These are phyloP conservation scores for Cladorrhinum samala DNA, from an alignment of 495 filamentous ascomycete species.

Conservation along the genomic window DNA sequence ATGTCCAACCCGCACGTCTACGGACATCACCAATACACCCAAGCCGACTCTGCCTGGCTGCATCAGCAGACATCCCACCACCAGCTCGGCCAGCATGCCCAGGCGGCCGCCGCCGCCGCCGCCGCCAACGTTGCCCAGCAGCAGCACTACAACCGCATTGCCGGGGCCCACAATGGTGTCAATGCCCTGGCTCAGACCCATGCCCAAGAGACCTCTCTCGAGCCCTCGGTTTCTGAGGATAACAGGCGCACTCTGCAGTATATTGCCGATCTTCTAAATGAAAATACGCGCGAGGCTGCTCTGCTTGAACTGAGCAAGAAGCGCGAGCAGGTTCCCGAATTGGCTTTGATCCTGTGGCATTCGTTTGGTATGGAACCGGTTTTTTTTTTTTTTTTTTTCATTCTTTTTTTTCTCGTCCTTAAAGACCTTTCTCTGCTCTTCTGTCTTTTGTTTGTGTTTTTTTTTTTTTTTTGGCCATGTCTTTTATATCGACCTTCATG, in stretches of 20 bases:
- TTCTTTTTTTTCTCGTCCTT: no score
- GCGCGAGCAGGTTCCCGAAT: conserved; percentile 92
- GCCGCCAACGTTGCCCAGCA: conserved; percentile 66
- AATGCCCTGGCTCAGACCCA: conserved; percentile 47
- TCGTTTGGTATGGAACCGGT: conserved; percentile 71
- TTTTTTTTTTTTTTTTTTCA: neutral
- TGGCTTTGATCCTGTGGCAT: conserved; percentile 96
- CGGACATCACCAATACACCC: conserved; percentile 69
- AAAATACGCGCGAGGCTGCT: conserved; percentile 78
- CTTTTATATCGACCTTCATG: neutral
- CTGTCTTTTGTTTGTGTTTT: no score
- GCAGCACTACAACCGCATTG: conserved; percentile 67
- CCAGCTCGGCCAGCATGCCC: conserved; percentile 58
- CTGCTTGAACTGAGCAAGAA: conserved; percentile 98
- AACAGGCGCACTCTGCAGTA: conserved; percentile 86
- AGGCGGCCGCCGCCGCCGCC: conserved; percentile 56
- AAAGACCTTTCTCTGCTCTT: no score
- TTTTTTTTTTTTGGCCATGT: neutral
- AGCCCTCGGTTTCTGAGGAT: conserved; percentile 67
- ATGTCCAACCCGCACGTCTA: conserved; percentile 40
- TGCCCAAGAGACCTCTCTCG: conserved; percentile 50
- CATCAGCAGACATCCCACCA: conserved; percentile 63
- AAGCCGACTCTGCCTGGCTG: conserved; percentile 72
- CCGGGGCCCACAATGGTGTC: conserved; percentile 53
- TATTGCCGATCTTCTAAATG: conserved; percentile 88